These are phyloP conservation scores for Colletotrichum tamarilloi DNA, from an alignment of 2,329 filamentous ascomycete genomes.

Conservation along the genomic window DNA sequence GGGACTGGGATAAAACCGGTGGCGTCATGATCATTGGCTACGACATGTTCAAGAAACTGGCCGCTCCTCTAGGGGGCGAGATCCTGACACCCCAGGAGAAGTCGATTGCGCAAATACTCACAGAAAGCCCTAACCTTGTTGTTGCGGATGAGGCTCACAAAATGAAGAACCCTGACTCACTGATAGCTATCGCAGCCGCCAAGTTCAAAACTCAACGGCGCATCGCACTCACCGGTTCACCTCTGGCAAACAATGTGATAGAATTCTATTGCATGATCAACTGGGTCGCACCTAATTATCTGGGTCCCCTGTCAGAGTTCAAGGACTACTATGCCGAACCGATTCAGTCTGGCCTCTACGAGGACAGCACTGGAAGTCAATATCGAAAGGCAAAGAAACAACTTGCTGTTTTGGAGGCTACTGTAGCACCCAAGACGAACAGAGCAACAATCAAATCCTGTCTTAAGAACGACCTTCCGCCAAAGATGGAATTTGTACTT, in stretches of 20 bases:
- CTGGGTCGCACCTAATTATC: constrained; percentile 84
- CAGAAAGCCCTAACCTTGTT: constrained; percentile 75
- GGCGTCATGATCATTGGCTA: constrained; percentile 86
- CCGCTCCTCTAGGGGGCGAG: constrained; percentile 44
- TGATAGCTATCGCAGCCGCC: constrained; percentile 63
- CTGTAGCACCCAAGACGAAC: constrained; percentile 82
- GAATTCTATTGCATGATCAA: constrained; percentile 92
- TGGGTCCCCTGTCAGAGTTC: constrained; percentile 78
- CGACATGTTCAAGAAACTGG: constrained; percentile 66
- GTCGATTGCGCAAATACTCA: constrained; percentile 56
- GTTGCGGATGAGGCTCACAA: constrained; percentile 88
- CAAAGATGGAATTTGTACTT: constrained; percentile 85
- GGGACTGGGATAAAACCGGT: constrained; percentile 71
- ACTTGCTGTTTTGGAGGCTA: constrained; percentile 76
- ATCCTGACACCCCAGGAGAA: constrained; percentile 25
- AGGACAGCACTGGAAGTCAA: constrained; percentile 68
- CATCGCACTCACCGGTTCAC: constrained; percentile 88
- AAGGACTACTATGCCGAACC: constrained; percentile 75
- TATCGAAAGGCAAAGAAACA: constrained; percentile 72
- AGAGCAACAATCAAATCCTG: constrained; percentile 75
- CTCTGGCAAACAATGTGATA: constrained; percentile 83
- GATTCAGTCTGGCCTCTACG: constrained; percentile 77
- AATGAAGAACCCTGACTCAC: constrained; percentile 74
- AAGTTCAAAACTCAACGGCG: constrained; percentile 75
- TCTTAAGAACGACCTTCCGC: constrained; percentile 74